Evolutionary conservation across 371 early-diverging fungal genomes (phyloP), one percentile per base, ranked within the genome.

Genomic region (Entomophthora muscae): DNA sequence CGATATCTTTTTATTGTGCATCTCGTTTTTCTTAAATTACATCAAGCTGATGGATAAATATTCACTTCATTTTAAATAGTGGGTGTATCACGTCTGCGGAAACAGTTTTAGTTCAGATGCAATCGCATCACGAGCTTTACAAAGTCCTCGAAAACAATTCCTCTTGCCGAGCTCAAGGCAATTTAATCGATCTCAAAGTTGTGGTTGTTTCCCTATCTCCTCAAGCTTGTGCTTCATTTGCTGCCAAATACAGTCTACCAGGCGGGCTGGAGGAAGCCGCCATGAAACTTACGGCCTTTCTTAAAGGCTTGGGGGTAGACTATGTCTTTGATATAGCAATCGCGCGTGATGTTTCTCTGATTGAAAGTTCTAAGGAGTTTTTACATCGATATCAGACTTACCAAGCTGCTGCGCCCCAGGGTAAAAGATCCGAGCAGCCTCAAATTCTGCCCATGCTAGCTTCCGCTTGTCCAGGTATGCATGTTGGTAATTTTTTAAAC

Each of bases 41-140:
- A n/a, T n/a, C n/a, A n/a, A n/a, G n/a, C n/a, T n/a, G n/a, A n/a
- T n/a, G n/a, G n/a, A n/a, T n/a, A n/a, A n/a, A n/a, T n/a, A n/a
- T n/a, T n/a, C n/a, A n/a, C n/a, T n/a, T n/a, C n/a, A n/a, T n/a
- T n/a, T n/a, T n/a, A n/a, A 21, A 29, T 62, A 88, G 92, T 75
- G 98, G 96, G 12, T 98, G 98, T 72, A 88, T 98, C 64, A 98
- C 98, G 1, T 93, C 95, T 0, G 96, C 98, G 1, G 98, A 98
- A 72, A 87, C 86, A 58, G 86, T 96, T 0, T 73, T 98, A 33
- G 85, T 98, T 59, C 80, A 87, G 0, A 77, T 86, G 78, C 98
- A 98, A 75, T 87, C 86, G 1, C 88, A 92, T 69, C 81, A 89
- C 63, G 92, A 96, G 68, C 75, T 98, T 23, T 78, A 84, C 57